These are phyloP conservation scores for Corymbia maculata DNA, from an alignment of 345 rosid species.

Conservation along the genomic window DNA sequence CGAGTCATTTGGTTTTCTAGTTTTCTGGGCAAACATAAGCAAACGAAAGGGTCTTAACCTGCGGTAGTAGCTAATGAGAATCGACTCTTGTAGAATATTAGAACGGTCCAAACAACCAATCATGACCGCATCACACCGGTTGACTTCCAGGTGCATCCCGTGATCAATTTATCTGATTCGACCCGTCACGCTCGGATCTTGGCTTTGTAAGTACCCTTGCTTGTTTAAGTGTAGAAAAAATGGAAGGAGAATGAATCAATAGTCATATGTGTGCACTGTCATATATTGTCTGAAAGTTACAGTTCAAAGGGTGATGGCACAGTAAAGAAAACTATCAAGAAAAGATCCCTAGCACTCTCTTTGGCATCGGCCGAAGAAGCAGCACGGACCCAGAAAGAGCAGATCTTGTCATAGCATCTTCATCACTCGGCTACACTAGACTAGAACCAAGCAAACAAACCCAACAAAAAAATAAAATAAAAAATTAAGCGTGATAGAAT, in stretches of 20 bases:
- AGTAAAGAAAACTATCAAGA: background rate
- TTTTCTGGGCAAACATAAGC: background rate
- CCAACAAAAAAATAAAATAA: background rate
- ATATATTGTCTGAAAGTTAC: background rate
- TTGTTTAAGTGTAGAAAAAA: background rate
- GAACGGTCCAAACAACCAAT: background rate
- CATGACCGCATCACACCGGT: background rate
- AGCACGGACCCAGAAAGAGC: background rate
- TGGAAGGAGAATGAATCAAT: background rate
- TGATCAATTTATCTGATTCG: background rate
- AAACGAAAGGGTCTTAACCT: background rate
- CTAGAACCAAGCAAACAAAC: background rate
- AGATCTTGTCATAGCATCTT: background rate
- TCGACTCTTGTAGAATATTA: background rate
- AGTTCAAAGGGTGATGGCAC: background rate
- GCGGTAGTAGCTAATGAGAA: background rate
- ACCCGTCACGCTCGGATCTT: background rate
- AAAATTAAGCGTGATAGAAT: background rate
- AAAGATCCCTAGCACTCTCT: background rate
- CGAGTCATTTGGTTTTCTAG: background rate
- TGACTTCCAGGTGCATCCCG: background rate
- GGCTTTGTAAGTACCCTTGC: background rate
- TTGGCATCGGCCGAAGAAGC: background rate
- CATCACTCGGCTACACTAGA: background rate
- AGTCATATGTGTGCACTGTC: background rate